Base-by-base conservation (phyloP, 2,329 filamentous ascomycete species). In the Didymella exigua region DNA sequence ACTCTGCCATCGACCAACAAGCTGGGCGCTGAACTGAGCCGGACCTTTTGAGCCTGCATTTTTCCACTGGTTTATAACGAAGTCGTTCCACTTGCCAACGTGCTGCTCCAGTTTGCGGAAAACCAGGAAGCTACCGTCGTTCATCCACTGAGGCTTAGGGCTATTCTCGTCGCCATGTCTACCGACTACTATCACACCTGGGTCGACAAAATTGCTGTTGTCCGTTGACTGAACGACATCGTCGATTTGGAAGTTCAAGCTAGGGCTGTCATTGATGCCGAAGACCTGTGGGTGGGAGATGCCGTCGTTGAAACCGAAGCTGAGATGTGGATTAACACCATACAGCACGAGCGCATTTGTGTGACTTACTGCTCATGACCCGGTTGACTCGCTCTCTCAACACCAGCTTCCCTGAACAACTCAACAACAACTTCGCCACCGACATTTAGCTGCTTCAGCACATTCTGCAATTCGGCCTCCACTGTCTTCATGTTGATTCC, bases 71-170 rank as follows among this genome's bases (percentile, higher is more conserved):
- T 55, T 47, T 18, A 36, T 11, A 7, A 47, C 42, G 13, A 55
- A 55, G 16, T 49, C 41, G 8, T 50, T 55, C 52, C 52, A 55
- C 13, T 49, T 50, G n/a, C 52, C 52, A 1, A 55, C 52, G n/a
- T 55, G 52, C 36, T 55, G 52, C 27, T 55, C 52, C 14, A 55
- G 16, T 19, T 55, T 55, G 14, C 52, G 52, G 41, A 55, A 55
- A 4, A 55, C 52, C 7, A 55, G 18, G 46, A 55, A 55, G 23
- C 52, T 55, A n/a, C 52, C 52, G 29, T 55, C 52, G 5, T 27
- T 49, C 52, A 50, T 50, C 52, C 52, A 55, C 36, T 46, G 40
- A 19, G 52, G 52, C 30, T 55, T 55, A 9, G 36, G 36, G 14
- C 30, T 11, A 13, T n/a, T 31, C 8, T 24, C 14, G 18, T 55